phyloP scores from a whole-genome alignment of 75 land plant genomes.

The Picea glauca region DNA sequence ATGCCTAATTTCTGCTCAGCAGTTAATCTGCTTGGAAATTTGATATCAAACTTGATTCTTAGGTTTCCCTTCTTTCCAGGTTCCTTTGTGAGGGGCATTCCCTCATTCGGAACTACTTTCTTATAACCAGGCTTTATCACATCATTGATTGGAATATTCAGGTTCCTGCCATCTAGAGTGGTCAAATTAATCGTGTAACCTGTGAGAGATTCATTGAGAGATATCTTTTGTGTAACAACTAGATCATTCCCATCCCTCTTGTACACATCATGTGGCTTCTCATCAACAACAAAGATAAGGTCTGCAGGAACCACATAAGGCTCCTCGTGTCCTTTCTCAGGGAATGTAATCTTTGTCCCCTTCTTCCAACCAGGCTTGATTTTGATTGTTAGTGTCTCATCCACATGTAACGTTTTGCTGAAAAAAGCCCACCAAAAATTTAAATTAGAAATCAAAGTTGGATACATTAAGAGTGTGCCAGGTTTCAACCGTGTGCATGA shows the following conservation, averaged over 20 bases:
- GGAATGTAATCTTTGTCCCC: conserved; percentile 88
- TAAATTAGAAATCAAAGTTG: not conserved
- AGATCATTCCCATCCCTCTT: conserved; percentile 85
- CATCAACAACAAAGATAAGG: conserved; percentile 77
- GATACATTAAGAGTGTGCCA: conserved; percentile 5
- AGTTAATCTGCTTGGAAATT: conserved; percentile 57
- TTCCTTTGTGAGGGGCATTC: conserved; percentile 82
- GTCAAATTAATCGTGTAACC: conserved; percentile 59
- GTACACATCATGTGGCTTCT: conserved; percentile 70
- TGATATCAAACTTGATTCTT: conserved; percentile 64
- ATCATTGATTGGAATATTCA: conserved; percentile 60
- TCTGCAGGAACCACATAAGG: conserved; percentile 72
- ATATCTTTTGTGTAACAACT: conserved; percentile 55
- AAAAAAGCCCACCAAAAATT: not conserved
- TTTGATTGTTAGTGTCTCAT: conserved; percentile 77
- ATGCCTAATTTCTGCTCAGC: conserved; percentile 64
- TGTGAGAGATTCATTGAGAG: conserved; percentile 69
- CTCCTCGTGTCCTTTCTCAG: conserved; percentile 87
- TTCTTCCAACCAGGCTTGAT: conserved; percentile 91
- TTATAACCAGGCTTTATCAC: conserved; percentile 69
- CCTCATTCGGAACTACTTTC: conserved; percentile 78
- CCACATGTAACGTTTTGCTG: conserved; percentile 72
- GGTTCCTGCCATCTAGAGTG: conserved; percentile 63
- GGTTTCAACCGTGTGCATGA: not conserved
- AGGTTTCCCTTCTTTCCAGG: conserved; percentile 62